Conservation (phyloP, 345 rosid genomes). For the Syzygium jambos region DNA sequence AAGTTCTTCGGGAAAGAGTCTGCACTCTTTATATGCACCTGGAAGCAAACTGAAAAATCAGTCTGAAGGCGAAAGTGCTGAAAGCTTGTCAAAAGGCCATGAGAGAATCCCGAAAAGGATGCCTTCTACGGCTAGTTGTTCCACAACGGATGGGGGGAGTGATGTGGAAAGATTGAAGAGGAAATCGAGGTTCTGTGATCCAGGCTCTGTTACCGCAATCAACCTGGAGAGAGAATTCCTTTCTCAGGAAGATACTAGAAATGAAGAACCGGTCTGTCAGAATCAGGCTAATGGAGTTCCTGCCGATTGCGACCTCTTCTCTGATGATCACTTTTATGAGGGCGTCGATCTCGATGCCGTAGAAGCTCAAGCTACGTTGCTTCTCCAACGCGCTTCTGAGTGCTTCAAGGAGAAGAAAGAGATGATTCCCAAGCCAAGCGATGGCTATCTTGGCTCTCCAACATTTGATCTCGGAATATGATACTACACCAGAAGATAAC, state of each 20-base stretch:
- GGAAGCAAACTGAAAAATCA: slow-evolving; percentile 11
- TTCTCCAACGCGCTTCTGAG: slow-evolving; percentile 38
- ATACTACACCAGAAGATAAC: background rate
- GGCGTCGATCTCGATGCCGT: slow-evolving; percentile 72
- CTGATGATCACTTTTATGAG: slow-evolving; percentile 75
- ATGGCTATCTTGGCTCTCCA: slow-evolving; percentile 34
- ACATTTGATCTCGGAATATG: slow-evolving; percentile 88
- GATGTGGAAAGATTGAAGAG: slow-evolving; percentile 39
- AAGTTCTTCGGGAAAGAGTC: slow-evolving; percentile 32
- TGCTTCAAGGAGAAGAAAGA: slow-evolving; percentile 16
- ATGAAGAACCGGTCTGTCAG: slow-evolving; percentile 15
- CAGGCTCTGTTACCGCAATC: slow-evolving; percentile 29
- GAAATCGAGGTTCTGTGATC: slow-evolving; percentile 30
- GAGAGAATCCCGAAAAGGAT: slow-evolving; percentile 16
- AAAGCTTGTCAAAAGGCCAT: slow-evolving; percentile 11
- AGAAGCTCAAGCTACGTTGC: slow-evolving; percentile 68
- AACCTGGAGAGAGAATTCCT: slow-evolving; percentile 51
- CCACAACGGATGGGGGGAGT: slow-evolving; percentile 12
- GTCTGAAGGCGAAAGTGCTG: slow-evolving; percentile 10
- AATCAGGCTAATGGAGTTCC: slow-evolving; percentile 4
- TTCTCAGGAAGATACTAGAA: slow-evolving; percentile 10
- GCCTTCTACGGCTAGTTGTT: slow-evolving; percentile 3
- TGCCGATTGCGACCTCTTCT: slow-evolving; percentile 10
- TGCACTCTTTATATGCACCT: slow-evolving; percentile 27
- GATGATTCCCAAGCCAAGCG: slow-evolving; percentile 3